Conservation (phyloP, 176 grass and related monocot species). For the Panicum miliaceum region DNA sequence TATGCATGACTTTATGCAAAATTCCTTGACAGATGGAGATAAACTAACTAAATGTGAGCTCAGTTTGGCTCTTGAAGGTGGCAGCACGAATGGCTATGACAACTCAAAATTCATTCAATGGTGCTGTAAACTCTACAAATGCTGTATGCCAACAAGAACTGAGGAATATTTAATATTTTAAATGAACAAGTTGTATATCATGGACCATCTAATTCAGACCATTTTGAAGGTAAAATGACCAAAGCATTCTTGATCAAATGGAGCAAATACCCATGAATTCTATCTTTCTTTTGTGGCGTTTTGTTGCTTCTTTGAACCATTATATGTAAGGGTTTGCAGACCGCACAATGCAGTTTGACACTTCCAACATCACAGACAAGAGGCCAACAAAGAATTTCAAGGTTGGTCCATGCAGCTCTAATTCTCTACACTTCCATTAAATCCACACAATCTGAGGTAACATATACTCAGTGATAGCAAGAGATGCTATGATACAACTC, state of each 20-base stretch:
- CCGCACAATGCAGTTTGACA: neutral
- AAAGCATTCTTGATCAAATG: neutral
- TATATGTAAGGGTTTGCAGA: neutral
- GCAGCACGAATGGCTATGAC: neutral
- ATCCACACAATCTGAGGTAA: conserved; percentile 16
- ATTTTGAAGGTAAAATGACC: neutral
- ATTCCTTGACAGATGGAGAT: neutral
- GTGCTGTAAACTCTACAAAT: neutral
- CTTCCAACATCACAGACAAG: conserved; percentile 29
- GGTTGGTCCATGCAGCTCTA: neutral
- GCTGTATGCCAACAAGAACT: neutral
- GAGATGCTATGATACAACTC: conserved; percentile 46
- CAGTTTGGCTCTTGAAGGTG: neutral
- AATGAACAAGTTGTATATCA: neutral
- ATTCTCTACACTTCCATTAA: conserved; percentile 44
- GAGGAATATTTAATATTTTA: neutral
- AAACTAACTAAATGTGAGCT: neutral
- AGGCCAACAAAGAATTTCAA: neutral
- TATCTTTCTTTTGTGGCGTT: neutral
- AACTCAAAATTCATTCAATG: neutral
- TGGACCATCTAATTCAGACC: neutral
- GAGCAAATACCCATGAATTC: neutral
- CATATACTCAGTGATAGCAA: conserved; percentile 38
- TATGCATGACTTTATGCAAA: neutral
- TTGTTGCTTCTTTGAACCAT: neutral